phyloP scores from a whole-genome alignment of 495 filamentous ascomycete genomes.

The Podospora didyma region DNA sequence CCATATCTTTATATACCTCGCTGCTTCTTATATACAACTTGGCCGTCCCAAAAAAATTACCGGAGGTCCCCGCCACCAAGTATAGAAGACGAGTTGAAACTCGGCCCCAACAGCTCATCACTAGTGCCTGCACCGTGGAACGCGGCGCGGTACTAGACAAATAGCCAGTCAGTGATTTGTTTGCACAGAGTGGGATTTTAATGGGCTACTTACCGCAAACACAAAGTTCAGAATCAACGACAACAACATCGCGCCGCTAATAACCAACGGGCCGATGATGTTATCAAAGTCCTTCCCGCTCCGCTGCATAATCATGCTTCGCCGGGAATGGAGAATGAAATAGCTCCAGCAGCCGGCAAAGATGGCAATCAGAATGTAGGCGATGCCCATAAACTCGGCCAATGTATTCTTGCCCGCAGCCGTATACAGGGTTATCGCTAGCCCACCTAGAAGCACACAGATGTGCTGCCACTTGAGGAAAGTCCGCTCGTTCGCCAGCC shows the following conservation, averaged over 20 bases:
- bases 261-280: constrained; percentile 73
- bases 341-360: constrained; percentile 87
- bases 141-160: constrained; percentile 29
- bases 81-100: no score
- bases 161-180: neutral
- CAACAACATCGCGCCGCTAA: constrained; percentile 72
- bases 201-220: constrained; percentile 62
- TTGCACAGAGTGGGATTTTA: neutral
- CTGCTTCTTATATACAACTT: no score
- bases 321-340: constrained; percentile 70
- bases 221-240: constrained; percentile 84
- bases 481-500: constrained; percentile 96
- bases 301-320: constrained; percentile 72
- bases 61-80: no score
- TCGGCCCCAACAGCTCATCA: neutral
- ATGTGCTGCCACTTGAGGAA: constrained; percentile 99
- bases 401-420: constrained; percentile 67
- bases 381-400: constrained; percentile 69
- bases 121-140: constrained; percentile 4
- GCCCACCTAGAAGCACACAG: constrained; percentile 72
- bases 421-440: constrained; percentile 83
- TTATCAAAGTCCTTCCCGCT: constrained; percentile 94
- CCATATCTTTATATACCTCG: no score
- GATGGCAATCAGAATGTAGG: constrained; percentile 76
- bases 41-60: no score